A percentile compares a stretch with the other conserved stretches of the same genome.
Evolutionary conservation across 2,329 filamentous ascomycete genomes (phyloP).

Genomic region (Hawksworthiomyces lignivorus): DNA sequence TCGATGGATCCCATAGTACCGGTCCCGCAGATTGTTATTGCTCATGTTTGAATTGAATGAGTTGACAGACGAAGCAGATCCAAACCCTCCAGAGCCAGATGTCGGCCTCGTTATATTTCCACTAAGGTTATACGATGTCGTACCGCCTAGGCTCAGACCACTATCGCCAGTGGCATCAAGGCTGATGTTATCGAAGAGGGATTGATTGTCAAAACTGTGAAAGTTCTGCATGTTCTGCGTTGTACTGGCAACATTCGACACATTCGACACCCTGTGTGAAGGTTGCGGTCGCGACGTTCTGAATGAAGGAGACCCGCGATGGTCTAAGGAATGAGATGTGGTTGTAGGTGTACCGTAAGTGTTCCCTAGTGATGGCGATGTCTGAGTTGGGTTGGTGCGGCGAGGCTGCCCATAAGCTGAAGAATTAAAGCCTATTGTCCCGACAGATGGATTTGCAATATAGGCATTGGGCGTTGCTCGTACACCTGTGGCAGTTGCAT

Average conservation of each 20-base stretch:
- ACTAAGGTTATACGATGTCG: constrained; percentile 19
- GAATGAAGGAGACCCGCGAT: constrained; percentile 16
- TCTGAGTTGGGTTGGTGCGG: constrained; percentile 10
- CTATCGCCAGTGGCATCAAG: constrained; percentile 21
- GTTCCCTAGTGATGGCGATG: constrained; percentile 12
- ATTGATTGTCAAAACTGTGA: constrained; percentile 16
- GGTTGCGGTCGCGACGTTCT: constrained; percentile 14
- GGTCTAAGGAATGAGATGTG: constrained; percentile 4
- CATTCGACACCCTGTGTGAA: constrained; percentile 10
- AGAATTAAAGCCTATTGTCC: constrained; percentile 11
- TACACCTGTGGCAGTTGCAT: neutral
- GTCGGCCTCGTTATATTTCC: constrained; percentile 20
- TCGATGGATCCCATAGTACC: constrained; percentile 16
- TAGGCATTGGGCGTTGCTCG: constrained; percentile 3
- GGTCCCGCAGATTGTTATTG: constrained; percentile 10
- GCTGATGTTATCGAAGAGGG: constrained; percentile 21
- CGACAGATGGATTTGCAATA: neutral
- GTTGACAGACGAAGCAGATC: constrained; percentile 13
- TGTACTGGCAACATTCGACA: constrained; percentile 3
- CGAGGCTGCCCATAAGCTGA: constrained; percentile 11
- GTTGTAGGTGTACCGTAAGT: constrained; percentile 8
- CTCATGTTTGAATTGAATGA: constrained; percentile 20
- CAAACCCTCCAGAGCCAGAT: constrained; percentile 13
- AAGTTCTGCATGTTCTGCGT: constrained; percentile 17
- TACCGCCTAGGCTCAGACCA: constrained; percentile 17